Evolutionary conservation across 2,329 filamentous ascomycete species (phyloP), one percentile per base, ranked within the genome.

Genomic region (Colletotrichum trifolii): DNA sequence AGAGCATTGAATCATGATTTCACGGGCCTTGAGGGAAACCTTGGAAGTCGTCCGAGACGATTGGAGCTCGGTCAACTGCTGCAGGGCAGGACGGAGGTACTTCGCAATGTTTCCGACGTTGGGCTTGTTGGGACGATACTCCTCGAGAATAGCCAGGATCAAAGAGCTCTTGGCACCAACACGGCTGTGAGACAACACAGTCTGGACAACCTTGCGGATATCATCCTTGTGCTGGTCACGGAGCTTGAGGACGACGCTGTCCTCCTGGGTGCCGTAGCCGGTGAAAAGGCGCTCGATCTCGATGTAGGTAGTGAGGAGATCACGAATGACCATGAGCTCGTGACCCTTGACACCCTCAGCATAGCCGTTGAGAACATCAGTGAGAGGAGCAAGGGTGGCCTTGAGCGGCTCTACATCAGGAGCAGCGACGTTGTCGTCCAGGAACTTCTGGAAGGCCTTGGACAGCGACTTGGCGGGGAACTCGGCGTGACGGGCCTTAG

Each of bases 201-300:
- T 94, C 74, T 96, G 90, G 15, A 97, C 90, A 67, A 98, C 93
- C 75, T 90, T 91, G 71, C 84, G 77, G 69, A 96, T 91, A 74
- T 97, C 93, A 39, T 98, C 96, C 83, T 95, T 97, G 85, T 99
- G 91, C 82, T 97, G 92, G 70, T 99, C 96, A 83, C 96, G 91
- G 13, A 99, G 91, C 77, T 91, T 93, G 57, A 99, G 87, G 67
- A 99, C 90, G 68, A 97, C 94, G 73, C 97, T 94, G 76, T 99
- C 96, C 69, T 98, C 94, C 71, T 97, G 92, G 68, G 87, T 87
- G 69, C 91, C 91, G 69, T 93, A 90, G 52, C 91, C 91, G 42
- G 93, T 93, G 83, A 99, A 99, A 46, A 96, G 87, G 69, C 86
- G 87, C 85, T 99, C 96, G 8, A 97, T 89, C 35, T 89, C 85